These are phyloP conservation scores for Annulohypoxylon stygium DNA, from an alignment of 495 filamentous ascomycete species.

Conservation along the genomic window DNA sequence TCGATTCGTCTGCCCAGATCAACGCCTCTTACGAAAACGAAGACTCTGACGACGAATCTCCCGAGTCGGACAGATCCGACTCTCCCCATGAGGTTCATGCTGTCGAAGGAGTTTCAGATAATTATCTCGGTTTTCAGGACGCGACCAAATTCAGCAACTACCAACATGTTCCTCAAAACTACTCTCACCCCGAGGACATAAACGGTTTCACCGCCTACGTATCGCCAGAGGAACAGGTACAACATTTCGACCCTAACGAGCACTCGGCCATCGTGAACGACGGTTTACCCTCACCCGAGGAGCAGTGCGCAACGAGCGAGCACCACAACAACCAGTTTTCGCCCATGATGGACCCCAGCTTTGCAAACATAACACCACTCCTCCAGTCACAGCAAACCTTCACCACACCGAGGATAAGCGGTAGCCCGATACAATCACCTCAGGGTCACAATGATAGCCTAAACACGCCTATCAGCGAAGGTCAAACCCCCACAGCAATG, in stretches of 20 bases:
- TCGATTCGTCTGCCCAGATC: constrained; percentile 36
- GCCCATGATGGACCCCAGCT: constrained; percentile 26
- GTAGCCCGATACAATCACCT: constrained; percentile 27
- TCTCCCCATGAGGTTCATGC: constrained; percentile 21
- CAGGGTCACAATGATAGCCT: constrained; percentile 11
- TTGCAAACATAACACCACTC: constrained; percentile 22
- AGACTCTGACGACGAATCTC: constrained; percentile 35
- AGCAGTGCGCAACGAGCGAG: constrained; percentile 17
- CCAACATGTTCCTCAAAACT: constrained; percentile 13
- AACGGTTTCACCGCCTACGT: constrained; percentile 14
- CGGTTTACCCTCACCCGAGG: constrained; percentile 27
- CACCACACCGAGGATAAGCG: constrained; percentile 8
- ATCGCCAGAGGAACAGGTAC: neutral
- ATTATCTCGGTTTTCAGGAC: constrained; percentile 26
- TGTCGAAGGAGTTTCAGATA: neutral
- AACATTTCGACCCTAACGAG: neutral
- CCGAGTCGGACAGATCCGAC: constrained; percentile 11
- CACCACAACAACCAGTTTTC: constrained; percentile 25
- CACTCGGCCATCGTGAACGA: constrained; percentile 6
- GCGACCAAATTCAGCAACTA: neutral
- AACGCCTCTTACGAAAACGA: constrained; percentile 41
- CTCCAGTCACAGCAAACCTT: constrained; percentile 33
- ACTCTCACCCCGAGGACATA: constrained; percentile 10
- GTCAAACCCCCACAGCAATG: constrained; percentile 8
- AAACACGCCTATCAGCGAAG: constrained; percentile 24